Evolutionary conservation across 257 asterid species (phyloP).

Genomic region (Fraxinus quadrangulata): DNA sequence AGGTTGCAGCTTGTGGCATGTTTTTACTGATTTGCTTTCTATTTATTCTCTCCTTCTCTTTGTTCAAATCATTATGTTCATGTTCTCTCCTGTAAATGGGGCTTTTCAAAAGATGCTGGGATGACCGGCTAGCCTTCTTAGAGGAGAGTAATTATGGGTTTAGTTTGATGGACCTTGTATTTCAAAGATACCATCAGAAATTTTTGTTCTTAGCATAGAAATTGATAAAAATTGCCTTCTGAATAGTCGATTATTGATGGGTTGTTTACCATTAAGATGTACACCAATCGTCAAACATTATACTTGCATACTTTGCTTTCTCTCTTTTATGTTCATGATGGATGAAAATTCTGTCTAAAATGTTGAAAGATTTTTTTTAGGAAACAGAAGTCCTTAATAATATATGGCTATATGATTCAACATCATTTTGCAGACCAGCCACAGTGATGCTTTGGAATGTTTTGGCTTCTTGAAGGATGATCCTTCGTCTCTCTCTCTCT

Average conservation of each 20-base stretch:
- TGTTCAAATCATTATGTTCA: background rate
- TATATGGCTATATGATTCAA: background rate
- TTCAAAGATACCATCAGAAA: background rate
- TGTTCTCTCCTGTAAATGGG: background rate
- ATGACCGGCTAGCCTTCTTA: background rate
- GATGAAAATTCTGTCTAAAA: background rate
- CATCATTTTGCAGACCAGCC: constrained; percentile 35
- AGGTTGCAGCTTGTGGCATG: background rate
- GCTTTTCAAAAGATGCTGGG: background rate
- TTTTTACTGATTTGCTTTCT: background rate
- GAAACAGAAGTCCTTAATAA: background rate
- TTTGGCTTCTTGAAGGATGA: constrained; percentile 13
- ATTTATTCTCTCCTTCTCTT: background rate
- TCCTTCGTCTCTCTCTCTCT: background rate
- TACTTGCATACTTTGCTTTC: background rate
- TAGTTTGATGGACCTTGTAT: background rate
- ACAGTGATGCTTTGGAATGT: constrained; percentile 25
- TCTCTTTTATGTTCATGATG: background rate
- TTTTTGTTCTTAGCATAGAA: background rate
- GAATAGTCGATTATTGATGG: background rate
- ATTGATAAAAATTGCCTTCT: background rate
- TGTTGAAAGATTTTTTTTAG: background rate
- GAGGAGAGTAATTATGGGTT: background rate
- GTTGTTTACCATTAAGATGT: background rate
- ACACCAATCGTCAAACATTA: no score